Evolutionary conservation across 1,284 basidiomycete species (phyloP), one percentile per base, ranked within the genome.

Genomic region (Trametes sp.): DNA sequence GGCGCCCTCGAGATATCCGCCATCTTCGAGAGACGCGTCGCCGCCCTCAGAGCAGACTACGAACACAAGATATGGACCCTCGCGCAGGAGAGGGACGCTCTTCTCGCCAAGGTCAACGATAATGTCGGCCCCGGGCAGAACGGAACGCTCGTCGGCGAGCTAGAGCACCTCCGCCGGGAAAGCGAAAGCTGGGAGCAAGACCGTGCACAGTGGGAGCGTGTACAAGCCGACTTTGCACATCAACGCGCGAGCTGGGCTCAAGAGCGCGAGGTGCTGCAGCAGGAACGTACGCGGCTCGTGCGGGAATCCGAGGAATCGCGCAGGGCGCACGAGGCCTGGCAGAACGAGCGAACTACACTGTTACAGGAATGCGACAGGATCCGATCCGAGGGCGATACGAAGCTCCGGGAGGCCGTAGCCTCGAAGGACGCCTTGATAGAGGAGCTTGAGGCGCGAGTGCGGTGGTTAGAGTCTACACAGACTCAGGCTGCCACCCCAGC

Each of bases 11-110:
- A 55, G 31, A 7, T 67, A 4, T 51, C 57, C 0, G 54, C 50
- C 4, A 41, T 64, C 29, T 50, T 67, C 49, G 60, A 64, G 38
- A 55, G 10, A 28, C 65, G 62, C 23, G 41, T 50, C 1, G 49
- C 55, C 6, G 41, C 16, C 11, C 23, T 63, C 36, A 50, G 23
- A 26, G 59, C 53, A 4, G 59, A 63, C 9, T 59, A 62, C 31
- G 62, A 66, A 38, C 49, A 54, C 14, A 48, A 41, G 26, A 49
- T 66, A 1, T 49, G 46, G n/a, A 35, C 21, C 9, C 28, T 66
- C 10, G 35, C 21, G 28, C 26, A 52, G 8, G 59, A 66, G 41
- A 55, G 62, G 19, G 62, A 66, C 44, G 55, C 55, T 0, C 36
- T 60, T 14, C 38, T 55, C 9, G 61, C 52, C 31, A 28, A 16